Evolutionary conservation across 2,329 filamentous ascomycete genomes (phyloP).

Genomic region (Penicillium olsonii): DNA sequence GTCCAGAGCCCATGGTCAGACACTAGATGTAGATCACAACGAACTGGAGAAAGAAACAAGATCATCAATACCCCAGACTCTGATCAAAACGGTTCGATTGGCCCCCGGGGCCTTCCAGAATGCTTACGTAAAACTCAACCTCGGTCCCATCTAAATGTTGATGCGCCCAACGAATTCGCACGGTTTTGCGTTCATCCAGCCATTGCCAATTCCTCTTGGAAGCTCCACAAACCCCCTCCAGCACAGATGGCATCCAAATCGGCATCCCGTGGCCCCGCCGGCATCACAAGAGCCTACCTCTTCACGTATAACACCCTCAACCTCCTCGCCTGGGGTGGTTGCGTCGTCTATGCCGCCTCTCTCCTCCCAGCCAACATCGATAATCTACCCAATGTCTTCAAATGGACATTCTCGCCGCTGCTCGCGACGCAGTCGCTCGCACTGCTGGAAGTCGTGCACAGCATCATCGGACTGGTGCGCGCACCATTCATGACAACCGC

Average conservation of each 20-base stretch:
- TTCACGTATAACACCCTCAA: constrained; percentile 82
- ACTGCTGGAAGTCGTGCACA: constrained; percentile 79
- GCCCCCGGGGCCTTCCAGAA: constrained; percentile 23
- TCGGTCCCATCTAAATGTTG: constrained; percentile 7
- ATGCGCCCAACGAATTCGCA: constrained; percentile 9
- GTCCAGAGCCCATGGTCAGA: background rate
- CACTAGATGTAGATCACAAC: background rate
- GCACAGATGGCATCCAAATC: constrained; percentile 19
- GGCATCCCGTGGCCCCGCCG: constrained; percentile 35
- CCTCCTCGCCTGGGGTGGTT: constrained; percentile 73
- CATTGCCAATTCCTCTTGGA: constrained; percentile 6
- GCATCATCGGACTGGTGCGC: constrained; percentile 76
- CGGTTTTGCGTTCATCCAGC: constrained; percentile 15
- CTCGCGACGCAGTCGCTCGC: constrained; percentile 76
- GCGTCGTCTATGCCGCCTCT: constrained; percentile 69
- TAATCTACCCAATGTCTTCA: constrained; percentile 46
- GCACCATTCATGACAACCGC: constrained; percentile 80
- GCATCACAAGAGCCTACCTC: constrained; percentile 68
- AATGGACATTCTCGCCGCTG: constrained; percentile 45
- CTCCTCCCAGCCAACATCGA: constrained; percentile 56
- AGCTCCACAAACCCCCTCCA: background rate
- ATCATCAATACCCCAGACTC: constrained; percentile 3
- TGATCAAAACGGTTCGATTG: no score
- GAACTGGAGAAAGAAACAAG: background rate
- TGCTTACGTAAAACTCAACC: constrained; percentile 18